phyloP scores from a whole-genome alignment of 2,329 filamentous ascomycete species.

The Xylaria sp. region DNA sequence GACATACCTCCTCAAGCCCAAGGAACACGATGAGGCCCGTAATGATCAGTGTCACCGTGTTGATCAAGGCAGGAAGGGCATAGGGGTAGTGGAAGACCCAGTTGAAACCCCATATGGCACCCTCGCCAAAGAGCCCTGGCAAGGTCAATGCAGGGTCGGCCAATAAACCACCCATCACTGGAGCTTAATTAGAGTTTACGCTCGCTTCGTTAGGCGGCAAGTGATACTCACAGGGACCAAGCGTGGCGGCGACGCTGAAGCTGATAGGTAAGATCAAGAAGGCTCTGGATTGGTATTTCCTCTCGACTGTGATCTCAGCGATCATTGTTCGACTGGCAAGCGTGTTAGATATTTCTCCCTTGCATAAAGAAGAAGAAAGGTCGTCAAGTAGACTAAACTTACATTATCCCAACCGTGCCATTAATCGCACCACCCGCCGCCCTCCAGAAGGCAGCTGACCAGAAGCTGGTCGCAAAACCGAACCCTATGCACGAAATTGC shows the following conservation, averaged over 20 bases:
- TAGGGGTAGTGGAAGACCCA: constrained; percentile 73
- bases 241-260: constrained; percentile 53
- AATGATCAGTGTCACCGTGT: constrained; percentile 62
- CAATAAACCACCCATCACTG: constrained; percentile 68
- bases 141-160: constrained; percentile 69
- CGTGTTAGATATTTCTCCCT: constrained; percentile 1
- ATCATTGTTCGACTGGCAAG: constrained; percentile 51
- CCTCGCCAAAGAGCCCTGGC: constrained; percentile 66
- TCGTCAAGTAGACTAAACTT: constrained; percentile 34
- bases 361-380: not conserved
- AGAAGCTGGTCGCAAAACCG: constrained; percentile 72
- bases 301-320: constrained; percentile 55
- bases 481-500: constrained; percentile 72
- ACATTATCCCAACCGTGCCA: constrained; percentile 57
- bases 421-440: constrained; percentile 65
- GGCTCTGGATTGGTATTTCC: constrained; percentile 54
- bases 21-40: constrained; percentile 63
- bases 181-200: constrained; percentile 16
- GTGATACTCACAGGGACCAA: constrained; percentile 49
- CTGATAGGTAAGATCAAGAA: constrained; percentile 55
- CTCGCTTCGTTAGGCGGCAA: not conserved
- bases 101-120: constrained; percentile 61
- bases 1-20: constrained; percentile 67
- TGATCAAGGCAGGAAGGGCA: constrained; percentile 72
- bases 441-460: constrained; percentile 68